Conservation (phyloP, 805 yeast species). For the Candida loeiensis region DNA sequence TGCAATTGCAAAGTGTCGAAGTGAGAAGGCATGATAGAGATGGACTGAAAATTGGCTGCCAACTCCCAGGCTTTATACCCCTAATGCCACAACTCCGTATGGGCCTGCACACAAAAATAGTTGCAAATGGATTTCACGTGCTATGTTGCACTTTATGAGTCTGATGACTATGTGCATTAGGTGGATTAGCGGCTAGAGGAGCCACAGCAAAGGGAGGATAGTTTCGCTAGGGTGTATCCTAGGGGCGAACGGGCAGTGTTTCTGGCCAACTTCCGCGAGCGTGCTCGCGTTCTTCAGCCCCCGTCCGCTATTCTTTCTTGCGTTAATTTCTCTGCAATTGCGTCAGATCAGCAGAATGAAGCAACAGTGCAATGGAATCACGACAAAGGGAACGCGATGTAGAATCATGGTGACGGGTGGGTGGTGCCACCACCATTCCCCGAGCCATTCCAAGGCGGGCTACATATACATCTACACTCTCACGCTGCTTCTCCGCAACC, state of each 20-base stretch:
- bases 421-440: conserved; percentile 35
- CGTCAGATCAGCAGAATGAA: not conserved
- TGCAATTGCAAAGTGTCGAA: conserved; percentile 92
- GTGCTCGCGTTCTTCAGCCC: not conserved
- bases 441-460: not conserved
- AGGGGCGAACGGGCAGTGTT: no score
- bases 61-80: not conserved
- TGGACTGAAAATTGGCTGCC: not conserved
- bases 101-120: not conserved
- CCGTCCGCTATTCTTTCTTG: not conserved
- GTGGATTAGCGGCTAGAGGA: no score
- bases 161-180: no score
- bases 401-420: conserved; percentile 23
- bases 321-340: not conserved
- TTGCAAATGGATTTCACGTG: conserved; percentile 4
- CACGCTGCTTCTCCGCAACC: conserved; percentile 31
- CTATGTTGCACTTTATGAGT: conserved; percentile 1
- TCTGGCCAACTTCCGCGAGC: no score
- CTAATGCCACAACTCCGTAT: not conserved
- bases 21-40: conserved; percentile 47
- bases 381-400: conserved; percentile 40
- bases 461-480: conserved; percentile 50
- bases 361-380: conserved; percentile 40
- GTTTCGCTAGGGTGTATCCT: no score
- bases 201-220: no score